A percentile compares a stretch with the other conserved stretches of the same genome.
Conservation (phyloP, 306 rosid genomes). For the Begonia masoniana region DNA sequence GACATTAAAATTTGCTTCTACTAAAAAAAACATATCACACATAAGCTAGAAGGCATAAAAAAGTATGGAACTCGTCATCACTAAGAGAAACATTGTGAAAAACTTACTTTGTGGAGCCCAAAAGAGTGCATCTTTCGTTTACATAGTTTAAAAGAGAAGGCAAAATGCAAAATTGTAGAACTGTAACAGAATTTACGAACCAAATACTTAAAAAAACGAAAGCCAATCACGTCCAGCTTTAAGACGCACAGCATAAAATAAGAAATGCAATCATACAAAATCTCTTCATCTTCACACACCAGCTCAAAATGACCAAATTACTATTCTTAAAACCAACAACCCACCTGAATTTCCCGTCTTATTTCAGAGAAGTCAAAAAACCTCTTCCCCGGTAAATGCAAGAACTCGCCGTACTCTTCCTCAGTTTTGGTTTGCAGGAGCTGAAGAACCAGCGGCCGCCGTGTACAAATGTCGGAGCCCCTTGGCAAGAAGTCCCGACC, state of each 20-base stretch:
- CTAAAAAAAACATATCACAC: too few species aligned
- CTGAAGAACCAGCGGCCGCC: conserved; percentile 29
- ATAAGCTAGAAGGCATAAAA: too few species aligned
- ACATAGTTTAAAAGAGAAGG: too few species aligned
- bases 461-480: conserved; percentile 24
- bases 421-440: conserved; percentile 8
- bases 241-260: not conserved
- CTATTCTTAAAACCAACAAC: not conserved
- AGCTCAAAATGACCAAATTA: not conserved
- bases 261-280: not conserved
- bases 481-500: conserved; percentile 32
- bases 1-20: too few species aligned
- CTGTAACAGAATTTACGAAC: too few species aligned
- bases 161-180: too few species aligned
- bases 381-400: conserved; percentile 22
- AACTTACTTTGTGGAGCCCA: too few species aligned
- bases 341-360: conserved; percentile 26
- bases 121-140: too few species aligned
- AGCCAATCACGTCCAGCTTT: too few species aligned
- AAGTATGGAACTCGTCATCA: too few species aligned
- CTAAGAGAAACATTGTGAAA: too few species aligned
- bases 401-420: conserved; percentile 27
- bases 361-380: conserved; percentile 21
- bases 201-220: too few species aligned
- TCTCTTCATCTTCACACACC: not conserved